A percentile compares a stretch with the other conserved stretches of the same genome.
Conservation (phyloP, 352 stramenopile species). For the Phytophthora ramorum region DNA sequence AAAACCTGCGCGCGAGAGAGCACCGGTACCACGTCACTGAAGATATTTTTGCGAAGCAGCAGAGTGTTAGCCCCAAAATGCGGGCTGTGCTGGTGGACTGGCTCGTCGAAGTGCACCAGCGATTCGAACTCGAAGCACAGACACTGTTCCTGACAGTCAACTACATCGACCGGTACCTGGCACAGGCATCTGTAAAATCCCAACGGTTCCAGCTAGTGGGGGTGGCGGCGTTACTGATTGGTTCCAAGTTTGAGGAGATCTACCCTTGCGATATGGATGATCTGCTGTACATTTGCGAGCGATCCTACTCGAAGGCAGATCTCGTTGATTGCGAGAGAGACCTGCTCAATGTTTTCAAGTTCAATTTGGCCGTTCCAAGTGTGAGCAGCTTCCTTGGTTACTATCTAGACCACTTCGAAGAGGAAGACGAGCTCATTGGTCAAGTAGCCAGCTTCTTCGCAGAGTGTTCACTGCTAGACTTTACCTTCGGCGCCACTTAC, state of each 20-base stretch:
- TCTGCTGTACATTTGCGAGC: slow-evolving; percentile 98
- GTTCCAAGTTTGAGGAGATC: slow-evolving; percentile 99
- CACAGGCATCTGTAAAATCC: slow-evolving; percentile 86
- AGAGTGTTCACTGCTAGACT: slow-evolving; percentile 65
- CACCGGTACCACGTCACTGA: slow-evolving; percentile 54
- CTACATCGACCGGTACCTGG: slow-evolving; percentile 98
- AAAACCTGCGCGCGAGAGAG: slow-evolving; percentile 52
- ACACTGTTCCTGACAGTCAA: slow-evolving; percentile 99
- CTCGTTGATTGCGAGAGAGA: slow-evolving; percentile 91
- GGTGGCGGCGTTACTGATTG: slow-evolving; percentile 94
- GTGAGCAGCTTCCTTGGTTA: slow-evolving; percentile 95
- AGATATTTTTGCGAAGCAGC: slow-evolving; percentile 61
- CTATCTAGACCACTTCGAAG: slow-evolving; percentile 90
- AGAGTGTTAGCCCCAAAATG: slow-evolving; percentile 65
- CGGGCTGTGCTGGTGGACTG: slow-evolving; percentile 78
- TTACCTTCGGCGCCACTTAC: slow-evolving; percentile 57
- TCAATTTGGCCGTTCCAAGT: slow-evolving; percentile 96
- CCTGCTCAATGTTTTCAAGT: slow-evolving; percentile 96
- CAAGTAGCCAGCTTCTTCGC: slow-evolving; percentile 68
- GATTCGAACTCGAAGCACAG: slow-evolving; percentile 97
- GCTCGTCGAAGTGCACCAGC: slow-evolving; percentile 97
- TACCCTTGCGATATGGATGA: slow-evolving; percentile 97
- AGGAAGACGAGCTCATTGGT: slow-evolving; percentile 41
- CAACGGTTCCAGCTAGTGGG: slow-evolving; percentile 98
- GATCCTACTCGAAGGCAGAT: slow-evolving; percentile 92